Evolutionary conservation across 768 basidiomycete genomes (phyloP), one percentile per base, ranked within the genome.

Genomic region (Mycena kentingensis): DNA sequence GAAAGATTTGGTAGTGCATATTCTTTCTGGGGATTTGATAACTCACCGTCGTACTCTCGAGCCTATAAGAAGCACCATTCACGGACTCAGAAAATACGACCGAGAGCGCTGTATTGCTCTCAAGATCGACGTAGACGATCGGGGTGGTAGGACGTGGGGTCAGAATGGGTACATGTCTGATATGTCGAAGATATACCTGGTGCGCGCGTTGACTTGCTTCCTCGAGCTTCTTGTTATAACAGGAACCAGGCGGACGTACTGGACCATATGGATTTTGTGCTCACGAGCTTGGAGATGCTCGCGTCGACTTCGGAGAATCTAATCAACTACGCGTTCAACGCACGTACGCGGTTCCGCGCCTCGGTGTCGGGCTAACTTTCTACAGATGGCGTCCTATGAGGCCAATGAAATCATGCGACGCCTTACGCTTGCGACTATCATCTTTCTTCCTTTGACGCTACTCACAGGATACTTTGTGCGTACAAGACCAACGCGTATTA

Each of bases 311-410:
- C 82, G 5, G 84, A 88, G 60, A 89, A 88, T 61, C 63, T 88
- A 59, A 88, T 89, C 60, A 76, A 79, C 52, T 89, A 85, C 63
- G 81, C 84, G 18, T 90, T 89, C 74, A 89, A 89, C 65, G 84
- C 86, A 36, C 31, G 78, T 67, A 31, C 19, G 51, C 28, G 13
- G 19, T 43, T 42, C 36, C 24, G 15, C 46, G 41, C 16, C 26
- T 39, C 41, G 3, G 16, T 51, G 31, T 46, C 57, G n/a, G 35
- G 12, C 22, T 31, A 28, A 27, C 38, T 13, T 34, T 46, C 27
- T 55, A 11, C 60, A 88, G 86, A 78, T 85, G 70, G 79, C 83
- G 15, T 84, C 85, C 11, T 84, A 88, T 63, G 81, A 88, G 58
- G 88, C 84, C 84, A 88, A 88, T 63, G 75, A 84, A 65, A 81